These are phyloP conservation scores for Gillenia trifoliata DNA, from an alignment of 306 rosid species.

Conservation along the genomic window DNA sequence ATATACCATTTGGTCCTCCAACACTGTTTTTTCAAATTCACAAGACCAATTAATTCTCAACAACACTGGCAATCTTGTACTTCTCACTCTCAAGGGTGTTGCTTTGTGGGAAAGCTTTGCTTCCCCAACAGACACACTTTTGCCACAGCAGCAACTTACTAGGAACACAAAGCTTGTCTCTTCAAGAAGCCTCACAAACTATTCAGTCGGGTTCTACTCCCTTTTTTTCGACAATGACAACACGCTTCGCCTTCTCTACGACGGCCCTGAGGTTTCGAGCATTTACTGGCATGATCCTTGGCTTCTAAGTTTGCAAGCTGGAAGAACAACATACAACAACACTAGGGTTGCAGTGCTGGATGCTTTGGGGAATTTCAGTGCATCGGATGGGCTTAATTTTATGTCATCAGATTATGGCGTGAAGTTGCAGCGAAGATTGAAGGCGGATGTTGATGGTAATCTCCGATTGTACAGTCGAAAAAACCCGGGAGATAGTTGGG, in stretches of 20 bases:
- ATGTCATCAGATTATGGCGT: slow-evolving; percentile 40
- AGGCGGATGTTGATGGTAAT: slow-evolving; percentile 40
- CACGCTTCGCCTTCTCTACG: slow-evolving; percentile 41
- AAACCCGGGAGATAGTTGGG: slow-evolving; percentile 21
- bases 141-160: slow-evolving; percentile 43
- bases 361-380: slow-evolving; percentile 36
- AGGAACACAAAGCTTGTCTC: slow-evolving; percentile 30
- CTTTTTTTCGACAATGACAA: slow-evolving; percentile 44
- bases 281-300: slow-evolving; percentile 54
- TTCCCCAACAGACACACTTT: slow-evolving; percentile 51
- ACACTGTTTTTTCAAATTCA: slow-evolving; percentile 21
- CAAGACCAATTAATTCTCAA: slow-evolving; percentile 15
- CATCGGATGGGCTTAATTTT: slow-evolving; percentile 38
- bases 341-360: slow-evolving; percentile 39
- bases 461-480: slow-evolving; percentile 39
- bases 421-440: slow-evolving; percentile 33
- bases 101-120: slow-evolving; percentile 53
- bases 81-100: not conserved
- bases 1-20: slow-evolving; percentile 39
- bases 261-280: slow-evolving; percentile 38
- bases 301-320: slow-evolving; percentile 27
- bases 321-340: slow-evolving; percentile 35
- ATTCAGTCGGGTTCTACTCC: slow-evolving; percentile 40
- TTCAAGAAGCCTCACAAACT: slow-evolving; percentile 40
- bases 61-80: slow-evolving; percentile 43